phyloP scores from a whole-genome alignment of 2,329 filamentous ascomycete species.

The Falciphora oryzae region DNA sequence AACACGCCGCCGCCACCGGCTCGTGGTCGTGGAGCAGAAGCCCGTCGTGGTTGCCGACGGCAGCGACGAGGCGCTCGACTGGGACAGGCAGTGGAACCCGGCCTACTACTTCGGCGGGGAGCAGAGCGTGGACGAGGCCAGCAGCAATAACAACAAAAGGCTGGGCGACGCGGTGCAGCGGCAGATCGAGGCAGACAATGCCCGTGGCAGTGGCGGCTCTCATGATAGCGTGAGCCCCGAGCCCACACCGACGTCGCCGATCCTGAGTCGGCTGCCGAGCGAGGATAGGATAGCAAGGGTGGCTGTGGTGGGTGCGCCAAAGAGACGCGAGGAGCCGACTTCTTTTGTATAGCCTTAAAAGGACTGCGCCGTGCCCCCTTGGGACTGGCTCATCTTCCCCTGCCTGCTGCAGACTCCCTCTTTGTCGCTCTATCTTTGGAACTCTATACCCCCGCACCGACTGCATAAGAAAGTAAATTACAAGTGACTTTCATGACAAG shows the following conservation, averaged over 20 bases:
- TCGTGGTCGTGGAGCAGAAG: background rate
- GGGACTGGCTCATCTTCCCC: too few species aligned
- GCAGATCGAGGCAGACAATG: background rate
- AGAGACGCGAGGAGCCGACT: background rate
- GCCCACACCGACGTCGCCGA: constrained; percentile 1
- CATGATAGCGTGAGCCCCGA: background rate
- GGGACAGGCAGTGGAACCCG: constrained; percentile 13
- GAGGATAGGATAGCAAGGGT: background rate
- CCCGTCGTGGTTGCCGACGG: background rate
- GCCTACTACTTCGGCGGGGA: constrained; percentile 13
- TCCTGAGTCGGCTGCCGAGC: constrained; percentile 2
- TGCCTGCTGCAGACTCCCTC: too few species aligned
- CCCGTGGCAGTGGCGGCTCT: background rate
- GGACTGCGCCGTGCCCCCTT: too few species aligned
- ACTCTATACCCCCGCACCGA: too few species aligned
- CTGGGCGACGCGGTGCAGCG: background rate
- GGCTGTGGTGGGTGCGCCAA: background rate
- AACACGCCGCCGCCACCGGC: too few species aligned
- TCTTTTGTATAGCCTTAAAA: background rate
- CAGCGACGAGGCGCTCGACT: constrained; percentile 4
- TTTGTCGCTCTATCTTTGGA: too few species aligned
- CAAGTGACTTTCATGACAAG: background rate
- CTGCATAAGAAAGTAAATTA: background rate
- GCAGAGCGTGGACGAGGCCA: background rate
- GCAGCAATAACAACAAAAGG: too few species aligned